These are phyloP conservation scores for Bothriochloa decipiens DNA, from an alignment of 176 grass and related monocot genomes.

Conservation along the genomic window DNA sequence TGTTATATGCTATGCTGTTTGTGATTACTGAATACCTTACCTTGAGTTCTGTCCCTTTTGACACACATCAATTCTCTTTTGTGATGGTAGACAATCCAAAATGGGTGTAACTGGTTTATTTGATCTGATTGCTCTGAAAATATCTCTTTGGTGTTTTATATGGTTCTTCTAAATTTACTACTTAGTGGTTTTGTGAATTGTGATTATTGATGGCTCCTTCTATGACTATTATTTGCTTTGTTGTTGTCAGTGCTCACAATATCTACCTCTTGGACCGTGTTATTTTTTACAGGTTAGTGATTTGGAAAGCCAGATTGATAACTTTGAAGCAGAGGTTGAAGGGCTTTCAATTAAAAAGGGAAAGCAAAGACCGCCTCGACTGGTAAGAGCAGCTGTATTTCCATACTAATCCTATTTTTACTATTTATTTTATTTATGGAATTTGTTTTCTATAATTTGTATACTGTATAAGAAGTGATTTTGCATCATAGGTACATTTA, in stretches of 20 bases:
- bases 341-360: slow-evolving; percentile 98
- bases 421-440: slow-evolving; percentile 16
- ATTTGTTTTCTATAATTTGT: slow-evolving; percentile 27
- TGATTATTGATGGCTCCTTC: slow-evolving; percentile 41
- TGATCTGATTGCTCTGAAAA: slow-evolving; percentile 26
- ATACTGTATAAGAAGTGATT: slow-evolving; percentile 36
- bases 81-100: slow-evolving; percentile 18
- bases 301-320: slow-evolving; percentile 96
- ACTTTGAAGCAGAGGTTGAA: slow-evolving; percentile 98
- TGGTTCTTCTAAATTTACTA: slow-evolving; percentile 28
- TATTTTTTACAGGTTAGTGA: slow-evolving; percentile 74
- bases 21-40: background rate
- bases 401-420: slow-evolving; percentile 27
- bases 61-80: background rate
- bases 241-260: background rate
- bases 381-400: slow-evolving; percentile 62
- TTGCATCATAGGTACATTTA: slow-evolving; percentile 78
- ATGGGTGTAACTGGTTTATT: slow-evolving; percentile 23
- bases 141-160: slow-evolving; percentile 13
- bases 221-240: background rate
- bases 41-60: background rate
- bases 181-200: background rate
- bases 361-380: slow-evolving; percentile 82
- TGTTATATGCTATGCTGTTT: background rate
- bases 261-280: slow-evolving; percentile 1